Evolutionary conservation across 768 basidiomycete genomes (phyloP).

Genomic region (Fomitopsis serialis): DNA sequence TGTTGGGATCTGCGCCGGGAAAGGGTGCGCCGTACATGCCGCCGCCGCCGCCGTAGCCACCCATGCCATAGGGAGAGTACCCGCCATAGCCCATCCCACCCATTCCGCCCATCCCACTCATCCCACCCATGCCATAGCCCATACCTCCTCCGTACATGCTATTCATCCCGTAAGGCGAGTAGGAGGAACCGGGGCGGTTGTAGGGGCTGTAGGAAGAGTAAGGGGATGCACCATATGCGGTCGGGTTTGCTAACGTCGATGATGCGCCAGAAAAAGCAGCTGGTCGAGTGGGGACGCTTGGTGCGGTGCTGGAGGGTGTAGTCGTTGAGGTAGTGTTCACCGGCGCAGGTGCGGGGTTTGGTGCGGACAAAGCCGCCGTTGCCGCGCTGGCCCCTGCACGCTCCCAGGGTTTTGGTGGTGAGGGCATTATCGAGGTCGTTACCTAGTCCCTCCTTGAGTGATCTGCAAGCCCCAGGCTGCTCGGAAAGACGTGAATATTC

Average conservation of each 20-base stretch:
- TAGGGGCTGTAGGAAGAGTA: conserved; percentile 42
- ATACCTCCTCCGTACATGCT: conserved; percentile 37
- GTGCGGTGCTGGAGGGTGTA: conserved; percentile 17
- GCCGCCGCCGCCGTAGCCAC: conserved; percentile 27
- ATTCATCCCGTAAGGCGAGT: conserved; percentile 41
- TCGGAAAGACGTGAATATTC: too few relatives aligned
- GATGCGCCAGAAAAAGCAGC: conserved; percentile 34
- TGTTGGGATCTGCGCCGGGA: conserved; percentile 43
- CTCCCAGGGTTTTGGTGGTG: conserved; percentile 92
- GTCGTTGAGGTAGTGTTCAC: conserved; percentile 12
- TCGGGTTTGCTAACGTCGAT: conserved; percentile 25
- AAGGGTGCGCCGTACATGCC: conserved; percentile 41
- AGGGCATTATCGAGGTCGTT: conserved; percentile 45
- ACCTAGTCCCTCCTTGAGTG: too few relatives aligned
- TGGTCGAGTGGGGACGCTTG: conserved; percentile 61
- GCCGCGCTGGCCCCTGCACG: conserved; percentile 40
- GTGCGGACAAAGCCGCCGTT: conserved; percentile 23
- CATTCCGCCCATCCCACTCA: conserved; percentile 25
- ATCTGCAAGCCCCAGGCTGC: too few relatives aligned
- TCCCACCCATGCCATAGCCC: too few relatives aligned
- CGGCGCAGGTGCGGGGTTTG: conserved; percentile 9
- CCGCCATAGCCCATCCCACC: conserved; percentile 36
- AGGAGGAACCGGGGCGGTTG: conserved; percentile 37
- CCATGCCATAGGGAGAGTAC: conserved; percentile 24
- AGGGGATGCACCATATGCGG: conserved; percentile 30